Evolutionary conservation across 768 basidiomycete species (phyloP).

Genomic region (Tulasnella sp.): DNA sequence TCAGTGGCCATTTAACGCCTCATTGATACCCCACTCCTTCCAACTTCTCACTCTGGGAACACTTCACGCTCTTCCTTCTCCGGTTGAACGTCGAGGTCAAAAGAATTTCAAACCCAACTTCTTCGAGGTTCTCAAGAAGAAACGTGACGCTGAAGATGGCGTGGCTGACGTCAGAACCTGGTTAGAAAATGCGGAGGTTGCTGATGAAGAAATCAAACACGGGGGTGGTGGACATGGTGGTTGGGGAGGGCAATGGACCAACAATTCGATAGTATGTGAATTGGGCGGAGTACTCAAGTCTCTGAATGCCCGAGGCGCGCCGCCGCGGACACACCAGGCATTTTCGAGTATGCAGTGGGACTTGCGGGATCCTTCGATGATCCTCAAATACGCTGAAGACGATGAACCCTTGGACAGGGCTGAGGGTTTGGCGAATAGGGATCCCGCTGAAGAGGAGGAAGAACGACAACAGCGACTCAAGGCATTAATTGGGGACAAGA

Average conservation of each 20-base stretch:
- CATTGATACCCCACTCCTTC: slow-evolving; percentile 66
- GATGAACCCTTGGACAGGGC: slow-evolving; percentile 1
- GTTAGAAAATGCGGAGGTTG: slow-evolving; percentile 28
- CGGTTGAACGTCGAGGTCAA: slow-evolving; percentile 65
- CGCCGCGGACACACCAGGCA: no score
- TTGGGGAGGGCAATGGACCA: background rate
- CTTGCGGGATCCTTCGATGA: no score
- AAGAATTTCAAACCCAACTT: slow-evolving; percentile 79
- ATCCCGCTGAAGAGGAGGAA: background rate
- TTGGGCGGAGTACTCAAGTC: background rate
- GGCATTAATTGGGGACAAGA: no score
- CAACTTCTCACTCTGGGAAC: slow-evolving; percentile 70
- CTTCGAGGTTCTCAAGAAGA: slow-evolving; percentile 49
- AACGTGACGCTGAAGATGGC: slow-evolving; percentile 47
- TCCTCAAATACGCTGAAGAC: no score
- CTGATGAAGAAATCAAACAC: background rate
- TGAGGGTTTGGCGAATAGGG: no score
- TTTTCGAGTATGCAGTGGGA: no score
- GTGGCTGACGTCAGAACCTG: slow-evolving; percentile 46
- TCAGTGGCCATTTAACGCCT: slow-evolving; percentile 18
- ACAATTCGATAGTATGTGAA: background rate
- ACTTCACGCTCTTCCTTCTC: slow-evolving; percentile 75
- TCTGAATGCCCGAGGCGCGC: no score
- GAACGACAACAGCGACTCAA: background rate
- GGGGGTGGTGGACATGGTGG: background rate